A percentile compares a stretch with the other conserved stretches of the same genome.
phyloP scores from a whole-genome alignment of 768 basidiomycete genomes.

The Agaricus subrufescens region DNA sequence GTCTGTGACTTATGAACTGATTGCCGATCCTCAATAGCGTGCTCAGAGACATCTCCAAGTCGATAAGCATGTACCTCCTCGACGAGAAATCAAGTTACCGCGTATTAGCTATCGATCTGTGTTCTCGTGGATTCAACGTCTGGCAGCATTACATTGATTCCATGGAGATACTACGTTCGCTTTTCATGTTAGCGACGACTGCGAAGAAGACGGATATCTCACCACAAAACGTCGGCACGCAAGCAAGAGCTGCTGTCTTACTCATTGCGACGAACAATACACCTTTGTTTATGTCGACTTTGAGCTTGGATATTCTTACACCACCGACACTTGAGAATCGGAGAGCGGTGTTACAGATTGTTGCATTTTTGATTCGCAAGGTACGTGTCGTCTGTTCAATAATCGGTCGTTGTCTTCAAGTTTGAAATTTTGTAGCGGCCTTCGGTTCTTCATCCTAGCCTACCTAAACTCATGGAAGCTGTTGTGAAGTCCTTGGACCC shows the following conservation, averaged over 20 bases:
- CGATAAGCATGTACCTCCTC: constrained; percentile 72
- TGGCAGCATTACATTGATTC: constrained; percentile 96
- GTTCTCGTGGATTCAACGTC: constrained; percentile 85
- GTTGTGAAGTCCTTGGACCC: constrained; percentile 97
- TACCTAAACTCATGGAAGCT: constrained; percentile 87
- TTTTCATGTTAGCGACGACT: constrained; percentile 78
- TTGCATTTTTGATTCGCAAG: constrained; percentile 92
- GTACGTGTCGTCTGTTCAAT: constrained; percentile 27
- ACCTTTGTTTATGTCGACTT: constrained; percentile 88
- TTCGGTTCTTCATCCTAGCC: constrained; percentile 73
- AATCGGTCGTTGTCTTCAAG: background rate
- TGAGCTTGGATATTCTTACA: constrained; percentile 84
- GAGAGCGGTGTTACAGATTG: constrained; percentile 86
- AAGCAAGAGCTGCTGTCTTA: constrained; percentile 80
- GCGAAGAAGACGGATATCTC: constrained; percentile 65
- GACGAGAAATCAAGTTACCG: constrained; percentile 65
- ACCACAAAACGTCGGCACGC: constrained; percentile 63
- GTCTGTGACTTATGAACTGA: constrained; percentile 1
- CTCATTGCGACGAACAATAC: constrained; percentile 83
- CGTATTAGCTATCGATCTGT: constrained; percentile 81
- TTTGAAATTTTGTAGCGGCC: constrained; percentile 53
- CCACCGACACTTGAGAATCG: constrained; percentile 72
- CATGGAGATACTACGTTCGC: constrained; percentile 77
- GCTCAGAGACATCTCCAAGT: constrained; percentile 81
- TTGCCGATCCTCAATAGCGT: constrained; percentile 37